phyloP scores from a whole-genome alignment of 2,329 filamentous ascomycete genomes.

The Penicillium sp. region DNA sequence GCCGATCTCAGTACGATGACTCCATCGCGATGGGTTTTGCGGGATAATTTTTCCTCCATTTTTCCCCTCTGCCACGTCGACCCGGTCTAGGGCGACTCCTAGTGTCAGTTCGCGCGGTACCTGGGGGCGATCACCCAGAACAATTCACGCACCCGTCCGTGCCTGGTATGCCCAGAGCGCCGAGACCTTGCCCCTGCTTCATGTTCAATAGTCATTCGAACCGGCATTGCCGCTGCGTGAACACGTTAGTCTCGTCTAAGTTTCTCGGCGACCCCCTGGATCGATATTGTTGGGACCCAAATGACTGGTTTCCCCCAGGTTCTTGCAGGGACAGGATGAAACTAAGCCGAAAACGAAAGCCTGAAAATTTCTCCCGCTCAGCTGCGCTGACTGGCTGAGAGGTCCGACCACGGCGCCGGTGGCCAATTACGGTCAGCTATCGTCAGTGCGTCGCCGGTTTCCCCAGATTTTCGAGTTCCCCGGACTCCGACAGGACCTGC shows the following conservation, averaged over 20 bases:
- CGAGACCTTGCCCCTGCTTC: not conserved
- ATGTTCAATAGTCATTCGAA: not conserved
- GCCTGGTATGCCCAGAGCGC: constrained; percentile 2
- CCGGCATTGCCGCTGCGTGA: not conserved
- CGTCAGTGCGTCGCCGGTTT: constrained; percentile 8
- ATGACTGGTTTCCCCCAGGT: no score
- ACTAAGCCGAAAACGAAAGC: not conserved
- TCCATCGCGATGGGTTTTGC: constrained; percentile 13
- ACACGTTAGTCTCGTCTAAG: not conserved
- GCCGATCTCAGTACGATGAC: constrained; percentile 16
- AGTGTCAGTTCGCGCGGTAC: constrained; percentile 13
- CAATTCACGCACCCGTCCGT: constrained; percentile 16
- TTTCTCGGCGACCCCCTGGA: not conserved
- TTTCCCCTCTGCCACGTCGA: constrained; percentile 7
- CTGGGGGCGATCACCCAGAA: constrained; percentile 16
- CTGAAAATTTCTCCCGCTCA: constrained; percentile 12
- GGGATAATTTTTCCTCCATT: constrained; percentile 19
- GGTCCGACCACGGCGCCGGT: constrained; percentile 15
- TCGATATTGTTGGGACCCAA: no score
- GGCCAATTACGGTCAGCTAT: constrained; percentile 15
- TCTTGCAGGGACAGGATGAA: not conserved
- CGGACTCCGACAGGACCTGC: constrained; percentile 14
- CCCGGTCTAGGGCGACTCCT: constrained; percentile 16
- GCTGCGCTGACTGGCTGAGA: constrained; percentile 19
- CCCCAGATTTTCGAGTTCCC: constrained; percentile 30